Conservation (phyloP, 1,284 basidiomycete species). For the Phylloboletellus chloephorus region DNA sequence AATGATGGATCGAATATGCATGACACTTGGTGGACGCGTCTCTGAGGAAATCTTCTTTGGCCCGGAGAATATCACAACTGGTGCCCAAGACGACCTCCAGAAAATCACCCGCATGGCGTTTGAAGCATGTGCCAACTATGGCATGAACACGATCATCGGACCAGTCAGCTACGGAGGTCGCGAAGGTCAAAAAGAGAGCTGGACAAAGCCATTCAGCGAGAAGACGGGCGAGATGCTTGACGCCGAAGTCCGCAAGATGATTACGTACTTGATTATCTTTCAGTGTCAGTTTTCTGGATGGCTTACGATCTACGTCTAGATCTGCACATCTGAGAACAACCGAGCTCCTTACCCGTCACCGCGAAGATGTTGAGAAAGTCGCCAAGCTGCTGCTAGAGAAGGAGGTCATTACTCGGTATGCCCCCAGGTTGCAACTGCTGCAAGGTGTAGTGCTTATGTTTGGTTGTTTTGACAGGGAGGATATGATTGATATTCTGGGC, state of each 20-base stretch:
- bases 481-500: constrained; percentile 84
- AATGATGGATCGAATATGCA: constrained; percentile 93
- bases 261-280: constrained; percentile 48
- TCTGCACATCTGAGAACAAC: constrained; percentile 84
- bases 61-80: constrained; percentile 88
- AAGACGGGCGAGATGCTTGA: constrained; percentile 94
- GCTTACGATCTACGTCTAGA: constrained; percentile 32
- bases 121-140: constrained; percentile 90
- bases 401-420: constrained; percentile 89
- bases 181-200: constrained; percentile 78
- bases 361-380: constrained; percentile 90
- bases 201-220: constrained; percentile 98
- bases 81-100: constrained; percentile 95
- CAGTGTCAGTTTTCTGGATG: background rate
- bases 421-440: constrained; percentile 11
- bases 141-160: constrained; percentile 93
- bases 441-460: background rate
- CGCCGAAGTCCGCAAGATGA: constrained; percentile 91
- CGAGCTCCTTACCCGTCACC: constrained; percentile 77
- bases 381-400: constrained; percentile 86
- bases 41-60: constrained; percentile 99
- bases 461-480: constrained; percentile 48
- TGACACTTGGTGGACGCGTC: constrained; percentile 98
- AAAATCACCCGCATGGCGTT: constrained; percentile 99
- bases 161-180: constrained; percentile 93